These are phyloP conservation scores for Quercus engelmannii DNA, from an alignment of 306 rosid genomes.

Conservation along the genomic window DNA sequence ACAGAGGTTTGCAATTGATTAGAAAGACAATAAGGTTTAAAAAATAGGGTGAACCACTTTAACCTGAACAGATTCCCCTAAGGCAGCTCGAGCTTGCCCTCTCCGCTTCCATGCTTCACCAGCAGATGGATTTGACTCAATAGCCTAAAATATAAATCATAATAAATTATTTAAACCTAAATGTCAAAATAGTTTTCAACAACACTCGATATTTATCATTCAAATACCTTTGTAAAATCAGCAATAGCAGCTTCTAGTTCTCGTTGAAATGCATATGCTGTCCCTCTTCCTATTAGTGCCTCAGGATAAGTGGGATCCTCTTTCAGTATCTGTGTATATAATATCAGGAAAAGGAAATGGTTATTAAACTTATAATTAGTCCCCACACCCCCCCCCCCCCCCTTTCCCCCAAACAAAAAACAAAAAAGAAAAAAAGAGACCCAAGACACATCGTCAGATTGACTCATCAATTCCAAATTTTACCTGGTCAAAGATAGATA, in stretches of 20 bases:
- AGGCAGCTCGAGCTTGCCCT: conserved; percentile 99
- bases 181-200: conserved; percentile 14
- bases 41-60: conserved; percentile 27
- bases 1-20: conserved; percentile 9
- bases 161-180: conserved; percentile 4
- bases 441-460: conserved; percentile 16
- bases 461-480: conserved; percentile 11
- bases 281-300: conserved; percentile 96
- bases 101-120: conserved; percentile 99
- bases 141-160: conserved; percentile 56
- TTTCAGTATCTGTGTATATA: conserved; percentile 66
- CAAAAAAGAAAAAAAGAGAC: neutral
- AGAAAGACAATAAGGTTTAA: neutral
- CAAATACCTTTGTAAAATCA: conserved; percentile 88
- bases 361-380: neutral
- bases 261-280: conserved; percentile 89
- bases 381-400: neutral
- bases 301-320: conserved; percentile 92
- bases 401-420: neutral
- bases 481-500: conserved; percentile 92
- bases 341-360: conserved; percentile 8
- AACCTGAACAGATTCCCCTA: conserved; percentile 88
- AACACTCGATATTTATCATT: conserved; percentile 12
- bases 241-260: conserved; percentile 82
- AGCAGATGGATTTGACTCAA: conserved; percentile 80